A percentile compares a stretch with the other conserved stretches of the same genome.
Evolutionary conservation across 768 basidiomycete species (phyloP).

Genomic region (Pilatotrama ljubarskyi): DNA sequence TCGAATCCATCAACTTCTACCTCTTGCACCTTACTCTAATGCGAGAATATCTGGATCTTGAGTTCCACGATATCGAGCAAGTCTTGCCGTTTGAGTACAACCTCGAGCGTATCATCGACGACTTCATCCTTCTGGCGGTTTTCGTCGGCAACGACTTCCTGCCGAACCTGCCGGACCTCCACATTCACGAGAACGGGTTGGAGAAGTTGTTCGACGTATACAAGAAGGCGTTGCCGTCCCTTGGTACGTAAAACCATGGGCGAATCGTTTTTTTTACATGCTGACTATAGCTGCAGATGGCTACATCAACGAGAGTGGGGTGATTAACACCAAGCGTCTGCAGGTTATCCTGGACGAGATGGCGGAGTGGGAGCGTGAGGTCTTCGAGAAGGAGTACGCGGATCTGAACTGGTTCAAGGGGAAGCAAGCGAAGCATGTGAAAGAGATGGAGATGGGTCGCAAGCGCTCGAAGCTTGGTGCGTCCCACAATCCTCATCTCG

Average conservation of each 20-base stretch:
- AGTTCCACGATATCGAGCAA: slow-evolving; percentile 76
- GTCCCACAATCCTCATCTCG: slow-evolving; percentile 24
- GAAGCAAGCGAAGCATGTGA: slow-evolving; percentile 76
- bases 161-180: slow-evolving; percentile 93
- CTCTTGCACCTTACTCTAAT: slow-evolving; percentile 91
- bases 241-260: slow-evolving; percentile 44
- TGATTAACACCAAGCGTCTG: slow-evolving; percentile 75
- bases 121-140: slow-evolving; percentile 94
- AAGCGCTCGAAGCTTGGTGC: slow-evolving; percentile 65
- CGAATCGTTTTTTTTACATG: background rate
- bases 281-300: slow-evolving; percentile 58
- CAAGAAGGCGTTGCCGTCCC: slow-evolving; percentile 82
- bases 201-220: slow-evolving; percentile 94
- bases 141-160: slow-evolving; percentile 99
- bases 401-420: slow-evolving; percentile 94
- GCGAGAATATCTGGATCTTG: slow-evolving; percentile 96
- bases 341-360: slow-evolving; percentile 90
- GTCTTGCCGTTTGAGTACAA: slow-evolving; percentile 78
- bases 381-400: slow-evolving; percentile 89
- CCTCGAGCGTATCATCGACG: slow-evolving; percentile 94
- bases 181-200: slow-evolving; percentile 96
- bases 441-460: slow-evolving; percentile 61
- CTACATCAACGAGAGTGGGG: slow-evolving; percentile 89
- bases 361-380: slow-evolving; percentile 81
- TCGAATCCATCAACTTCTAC: slow-evolving; percentile 90